Evolutionary conservation across 2,329 filamentous ascomycete genomes (phyloP).

Genomic region (Calonectria pseudoreteaudii): DNA sequence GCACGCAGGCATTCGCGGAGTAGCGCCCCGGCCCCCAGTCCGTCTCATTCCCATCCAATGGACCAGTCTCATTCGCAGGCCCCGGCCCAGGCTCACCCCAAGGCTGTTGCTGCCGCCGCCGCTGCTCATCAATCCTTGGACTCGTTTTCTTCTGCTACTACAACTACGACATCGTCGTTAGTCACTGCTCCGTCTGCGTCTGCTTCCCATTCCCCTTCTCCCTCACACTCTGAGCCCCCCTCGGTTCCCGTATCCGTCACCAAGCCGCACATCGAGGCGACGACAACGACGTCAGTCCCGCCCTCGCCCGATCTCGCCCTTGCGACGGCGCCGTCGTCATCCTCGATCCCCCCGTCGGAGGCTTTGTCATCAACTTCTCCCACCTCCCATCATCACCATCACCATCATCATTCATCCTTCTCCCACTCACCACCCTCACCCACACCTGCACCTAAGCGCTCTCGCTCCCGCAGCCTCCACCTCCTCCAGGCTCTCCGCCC

Average conservation of each 20-base stretch:
- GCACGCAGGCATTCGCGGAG: conserved; percentile 10
- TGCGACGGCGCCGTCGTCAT: conserved; percentile 26
- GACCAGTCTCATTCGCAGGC: conserved; percentile 38
- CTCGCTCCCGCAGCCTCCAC: conserved; percentile 19
- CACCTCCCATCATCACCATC: background rate
- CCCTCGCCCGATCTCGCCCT: conserved; percentile 14
- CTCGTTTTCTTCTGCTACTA: conserved; percentile 9
- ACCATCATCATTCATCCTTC: background rate
- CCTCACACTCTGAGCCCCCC: conserved; percentile 17
- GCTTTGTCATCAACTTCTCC: conserved; percentile 29
- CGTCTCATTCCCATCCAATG: conserved; percentile 37
- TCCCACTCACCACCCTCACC: background rate
- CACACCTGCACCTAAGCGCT: conserved; percentile 17
- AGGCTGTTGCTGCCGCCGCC: conserved; percentile 20
- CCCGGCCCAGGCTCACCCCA: conserved; percentile 27
- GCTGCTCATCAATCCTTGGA: conserved; percentile 13
- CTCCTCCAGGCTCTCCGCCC: conserved; percentile 17
- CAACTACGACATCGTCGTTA: conserved; percentile 10
- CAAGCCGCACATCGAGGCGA: conserved; percentile 7
- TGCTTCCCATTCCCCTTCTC: background rate
- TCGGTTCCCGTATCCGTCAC: conserved; percentile 7
- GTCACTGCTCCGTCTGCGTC: conserved; percentile 7
- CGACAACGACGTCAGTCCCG: conserved; percentile 9
- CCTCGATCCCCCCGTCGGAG: conserved; percentile 21
- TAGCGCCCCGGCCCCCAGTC: conserved; percentile 13